Conservation (phyloP, 805 yeast genomes). For the Kockiozyma suomiensis region DNA sequence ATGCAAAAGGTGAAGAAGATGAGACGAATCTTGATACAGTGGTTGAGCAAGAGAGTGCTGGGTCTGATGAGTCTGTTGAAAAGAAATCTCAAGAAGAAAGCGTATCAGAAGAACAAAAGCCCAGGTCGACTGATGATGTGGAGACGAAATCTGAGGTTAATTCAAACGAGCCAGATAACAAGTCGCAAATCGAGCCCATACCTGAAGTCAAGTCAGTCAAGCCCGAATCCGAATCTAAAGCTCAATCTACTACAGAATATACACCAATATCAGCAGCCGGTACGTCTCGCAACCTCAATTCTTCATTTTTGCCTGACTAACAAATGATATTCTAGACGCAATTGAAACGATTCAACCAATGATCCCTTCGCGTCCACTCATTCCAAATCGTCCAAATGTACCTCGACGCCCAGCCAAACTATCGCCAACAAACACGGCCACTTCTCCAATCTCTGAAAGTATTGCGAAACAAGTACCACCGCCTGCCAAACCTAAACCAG, state of each 20-base stretch:
- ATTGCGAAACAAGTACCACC: not conserved
- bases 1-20: not conserved
- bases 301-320: no score
- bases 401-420: conserved; percentile 18
- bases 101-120: conserved; percentile 10
- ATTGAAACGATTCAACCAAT: no score
- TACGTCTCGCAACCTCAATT: no score
- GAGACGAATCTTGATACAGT: not conserved
- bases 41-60: not conserved
- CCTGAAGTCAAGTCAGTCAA: no score
- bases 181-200: no score
- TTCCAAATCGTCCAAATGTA: conserved; percentile 17
- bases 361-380: conserved; percentile 13
- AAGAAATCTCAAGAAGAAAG: conserved; percentile 9
- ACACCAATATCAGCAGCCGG: no score
- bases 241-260: no score
- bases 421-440: not conserved
- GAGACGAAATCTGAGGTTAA: no score
- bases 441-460: not conserved
- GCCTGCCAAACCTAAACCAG: conserved; percentile 17
- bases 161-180: no score
- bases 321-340: no score
- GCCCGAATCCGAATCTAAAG: no score
- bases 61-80: conserved; percentile 8
- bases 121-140: no score